Evolutionary conservation across 2,329 filamentous ascomycete species (phyloP).

Genomic region (Phyllachora maydis): DNA sequence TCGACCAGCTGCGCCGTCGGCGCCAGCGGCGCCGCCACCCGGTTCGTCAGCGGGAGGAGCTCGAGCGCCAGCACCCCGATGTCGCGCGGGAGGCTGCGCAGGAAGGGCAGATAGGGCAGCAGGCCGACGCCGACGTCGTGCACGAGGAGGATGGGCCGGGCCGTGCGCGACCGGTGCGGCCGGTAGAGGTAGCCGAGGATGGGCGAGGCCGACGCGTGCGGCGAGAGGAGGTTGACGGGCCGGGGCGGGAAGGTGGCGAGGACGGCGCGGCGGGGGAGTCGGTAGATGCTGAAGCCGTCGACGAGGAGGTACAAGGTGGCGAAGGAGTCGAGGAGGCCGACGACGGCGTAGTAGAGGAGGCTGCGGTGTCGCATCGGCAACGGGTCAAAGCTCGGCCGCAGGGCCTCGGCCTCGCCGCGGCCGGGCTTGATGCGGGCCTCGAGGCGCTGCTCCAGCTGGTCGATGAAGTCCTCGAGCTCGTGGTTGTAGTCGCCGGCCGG

Average conservation of each 20-base stretch:
- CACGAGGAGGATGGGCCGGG: constrained; percentile 42
- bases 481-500: constrained; percentile 13
- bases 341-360: constrained; percentile 40
- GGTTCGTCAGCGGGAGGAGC: constrained; percentile 42
- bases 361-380: constrained; percentile 39
- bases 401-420: constrained; percentile 28
- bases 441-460: constrained; percentile 29
- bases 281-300: constrained; percentile 30
- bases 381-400: constrained; percentile 46
- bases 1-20: constrained; percentile 27
- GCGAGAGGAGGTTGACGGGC: background rate
- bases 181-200: constrained; percentile 44
- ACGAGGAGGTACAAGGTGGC: constrained; percentile 22
- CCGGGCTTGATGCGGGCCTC: constrained; percentile 29
- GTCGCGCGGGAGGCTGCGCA: constrained; percentile 27
- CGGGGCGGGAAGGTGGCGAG: constrained; percentile 6
- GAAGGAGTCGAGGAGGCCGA: constrained; percentile 31
- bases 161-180: constrained; percentile 33
- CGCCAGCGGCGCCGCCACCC: constrained; percentile 33
- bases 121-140: constrained; percentile 54
- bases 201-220: background rate
- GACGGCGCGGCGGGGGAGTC: constrained; percentile 30
- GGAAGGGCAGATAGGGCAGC: constrained; percentile 36
- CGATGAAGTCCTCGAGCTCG: constrained; percentile 25
- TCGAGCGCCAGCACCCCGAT: constrained; percentile 46